These are phyloP conservation scores for Poa pratensis DNA, from an alignment of 176 grass and related monocot genomes.

Conservation along the genomic window DNA sequence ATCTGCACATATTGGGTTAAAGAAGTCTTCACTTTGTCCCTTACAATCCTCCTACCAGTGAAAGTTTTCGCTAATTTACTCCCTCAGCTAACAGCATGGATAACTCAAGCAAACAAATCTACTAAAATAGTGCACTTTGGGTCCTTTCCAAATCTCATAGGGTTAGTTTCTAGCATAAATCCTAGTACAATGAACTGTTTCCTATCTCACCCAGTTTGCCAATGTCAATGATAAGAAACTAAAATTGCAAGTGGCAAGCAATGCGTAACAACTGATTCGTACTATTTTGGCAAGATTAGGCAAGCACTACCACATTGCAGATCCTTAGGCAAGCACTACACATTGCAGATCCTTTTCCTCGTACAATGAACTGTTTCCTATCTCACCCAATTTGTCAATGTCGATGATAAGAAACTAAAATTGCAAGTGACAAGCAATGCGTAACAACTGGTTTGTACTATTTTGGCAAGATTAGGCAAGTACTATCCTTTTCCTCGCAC, in stretches of 20 bases:
- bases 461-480: background rate
- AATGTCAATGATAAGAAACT: background rate
- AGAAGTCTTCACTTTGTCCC: background rate
- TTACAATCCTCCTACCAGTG: background rate
- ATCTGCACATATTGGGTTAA: background rate
- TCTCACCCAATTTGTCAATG: background rate
- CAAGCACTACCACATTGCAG: background rate
- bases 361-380: background rate
- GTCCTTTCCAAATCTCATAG: too few relatives aligned
- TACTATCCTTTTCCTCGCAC: background rate
- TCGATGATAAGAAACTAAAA: background rate
- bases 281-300: background rate
- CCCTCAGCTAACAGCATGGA: background rate
- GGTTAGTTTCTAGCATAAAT: background rate
- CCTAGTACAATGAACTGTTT: background rate
- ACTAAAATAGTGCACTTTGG: too few relatives aligned
- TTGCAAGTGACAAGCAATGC: background rate
- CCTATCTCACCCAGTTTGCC: background rate
- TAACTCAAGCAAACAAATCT: background rate
- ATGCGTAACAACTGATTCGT: background rate
- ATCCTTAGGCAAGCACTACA: too few relatives aligned
- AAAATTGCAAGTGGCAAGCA: background rate
- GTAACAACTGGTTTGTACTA: background rate
- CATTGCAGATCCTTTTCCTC: background rate
- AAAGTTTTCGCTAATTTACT: background rate